These are phyloP conservation scores for Fusarium goolgardi DNA, from an alignment of 2,329 filamentous ascomycete species.

Conservation along the genomic window DNA sequence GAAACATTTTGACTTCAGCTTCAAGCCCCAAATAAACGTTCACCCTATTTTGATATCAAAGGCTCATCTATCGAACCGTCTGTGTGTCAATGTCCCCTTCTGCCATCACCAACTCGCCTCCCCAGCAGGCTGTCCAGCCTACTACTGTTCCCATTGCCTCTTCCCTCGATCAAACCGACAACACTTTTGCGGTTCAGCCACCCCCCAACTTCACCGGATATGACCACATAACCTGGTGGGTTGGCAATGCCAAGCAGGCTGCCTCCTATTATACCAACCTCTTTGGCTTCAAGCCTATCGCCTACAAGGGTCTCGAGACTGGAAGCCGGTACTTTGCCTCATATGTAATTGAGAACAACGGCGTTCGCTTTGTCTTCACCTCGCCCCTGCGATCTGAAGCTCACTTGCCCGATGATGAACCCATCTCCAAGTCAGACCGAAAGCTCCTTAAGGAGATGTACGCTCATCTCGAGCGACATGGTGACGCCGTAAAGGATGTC, in stretches of 20 bases:
- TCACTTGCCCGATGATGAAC: conserved; percentile 67
- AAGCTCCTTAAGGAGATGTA: conserved; percentile 79
- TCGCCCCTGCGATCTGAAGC: conserved; percentile 77
- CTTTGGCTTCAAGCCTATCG: conserved; percentile 85
- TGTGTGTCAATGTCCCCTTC: conserved; percentile 67
- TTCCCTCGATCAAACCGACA: conserved; percentile 56
- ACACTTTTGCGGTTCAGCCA: conserved; percentile 63
- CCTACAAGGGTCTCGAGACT: conserved; percentile 90
- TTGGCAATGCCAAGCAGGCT: conserved; percentile 96
- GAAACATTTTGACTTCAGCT: conserved; percentile 21
- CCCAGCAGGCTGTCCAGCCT: conserved; percentile 56
- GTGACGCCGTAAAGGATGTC: conserved; percentile 94
- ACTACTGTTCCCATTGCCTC: conserved; percentile 47
- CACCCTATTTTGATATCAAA: conserved; percentile 21
- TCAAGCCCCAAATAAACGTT: conserved; percentile 21
- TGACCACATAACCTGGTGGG: conserved; percentile 95
- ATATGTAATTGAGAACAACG: conserved; percentile 82
- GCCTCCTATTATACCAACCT: conserved; percentile 88
- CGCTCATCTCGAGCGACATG: conserved; percentile 84
- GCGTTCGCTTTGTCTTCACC: conserved; percentile 84
- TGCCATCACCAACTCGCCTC: conserved; percentile 64
- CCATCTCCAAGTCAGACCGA: conserved; percentile 72
- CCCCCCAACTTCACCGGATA: conserved; percentile 79
- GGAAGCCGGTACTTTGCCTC: conserved; percentile 84
- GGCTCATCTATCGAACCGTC: conserved; percentile 25